Conservation (phyloP, 495 filamentous ascomycete species). For the Lasiosphaeria hispida region DNA sequence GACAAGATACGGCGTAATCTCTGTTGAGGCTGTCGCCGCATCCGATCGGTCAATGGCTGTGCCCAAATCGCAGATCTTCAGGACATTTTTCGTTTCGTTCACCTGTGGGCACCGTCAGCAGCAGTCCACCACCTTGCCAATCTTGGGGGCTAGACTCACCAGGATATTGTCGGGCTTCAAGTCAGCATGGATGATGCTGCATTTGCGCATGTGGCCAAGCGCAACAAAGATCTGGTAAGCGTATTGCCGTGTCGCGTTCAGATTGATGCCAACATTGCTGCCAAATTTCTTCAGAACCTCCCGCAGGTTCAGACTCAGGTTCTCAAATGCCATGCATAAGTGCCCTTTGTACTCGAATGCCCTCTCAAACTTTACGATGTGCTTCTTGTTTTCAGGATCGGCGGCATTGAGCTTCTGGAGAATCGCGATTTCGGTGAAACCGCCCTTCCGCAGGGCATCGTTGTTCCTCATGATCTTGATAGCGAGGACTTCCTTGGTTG, state of each 20-base stretch:
- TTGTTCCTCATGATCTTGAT: constrained; percentile 96
- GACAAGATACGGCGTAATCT: constrained; percentile 90
- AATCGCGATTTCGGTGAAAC: constrained; percentile 92
- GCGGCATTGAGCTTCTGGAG: constrained; percentile 76
- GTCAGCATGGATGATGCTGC: constrained; percentile 92
- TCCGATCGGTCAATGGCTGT: constrained; percentile 88
- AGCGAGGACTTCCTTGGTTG: constrained; percentile 68
- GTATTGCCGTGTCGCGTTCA: constrained; percentile 81
- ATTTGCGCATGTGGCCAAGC: constrained; percentile 78
- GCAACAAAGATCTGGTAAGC: constrained; percentile 93
- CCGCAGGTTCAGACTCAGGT: constrained; percentile 86
- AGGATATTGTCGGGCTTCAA: constrained; percentile 97
- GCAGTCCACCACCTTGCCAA: not conserved
- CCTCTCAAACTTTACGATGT: constrained; percentile 82
- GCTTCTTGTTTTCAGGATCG: constrained; percentile 88
- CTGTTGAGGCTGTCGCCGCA: constrained; percentile 59
- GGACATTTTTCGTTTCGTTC: constrained; percentile 75
- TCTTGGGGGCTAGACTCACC: constrained; percentile 33
- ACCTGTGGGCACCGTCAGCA: constrained; percentile 44
- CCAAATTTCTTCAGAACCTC: constrained; percentile 97
- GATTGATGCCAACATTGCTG: constrained; percentile 85
- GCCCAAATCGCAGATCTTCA: constrained; percentile 95
- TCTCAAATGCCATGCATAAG: constrained; percentile 95
- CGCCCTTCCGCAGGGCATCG: constrained; percentile 88
- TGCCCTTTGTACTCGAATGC: constrained; percentile 93